phyloP scores from a whole-genome alignment of 768 basidiomycete genomes.

The Saitozyma sp. region DNA sequence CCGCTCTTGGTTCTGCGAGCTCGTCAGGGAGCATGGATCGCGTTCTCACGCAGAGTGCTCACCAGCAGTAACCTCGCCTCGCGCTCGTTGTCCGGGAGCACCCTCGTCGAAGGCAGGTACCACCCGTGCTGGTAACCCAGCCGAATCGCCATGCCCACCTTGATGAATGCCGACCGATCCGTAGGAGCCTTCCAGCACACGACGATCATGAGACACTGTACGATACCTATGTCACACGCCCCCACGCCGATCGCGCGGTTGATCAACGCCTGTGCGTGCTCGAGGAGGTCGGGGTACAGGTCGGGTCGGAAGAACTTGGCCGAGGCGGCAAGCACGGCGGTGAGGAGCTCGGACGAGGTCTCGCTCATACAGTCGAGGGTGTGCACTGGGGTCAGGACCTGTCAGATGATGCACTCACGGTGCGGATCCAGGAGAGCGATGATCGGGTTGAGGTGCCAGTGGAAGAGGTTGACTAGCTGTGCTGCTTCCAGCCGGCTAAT shows the following conservation, averaged over 20 bases:
- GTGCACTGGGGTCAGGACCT: conserved; percentile 7
- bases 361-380: conserved; percentile 13
- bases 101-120: conserved; percentile 1
- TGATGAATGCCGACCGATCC: conserved; percentile 23
- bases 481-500: conserved; percentile 4
- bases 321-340: conserved; percentile 16
- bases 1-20: conserved; percentile 6
- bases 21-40: neutral
- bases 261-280: conserved; percentile 14
- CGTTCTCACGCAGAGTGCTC: neutral
- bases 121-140: conserved; percentile 14
- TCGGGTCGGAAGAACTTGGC: conserved; percentile 23
- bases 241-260: conserved; percentile 14
- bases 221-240: conserved; percentile 10
- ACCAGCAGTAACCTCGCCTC: conserved; percentile 8
- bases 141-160: conserved; percentile 22
- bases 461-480: conserved; percentile 4
- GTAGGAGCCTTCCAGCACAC: conserved; percentile 23
- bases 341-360: conserved; percentile 16
- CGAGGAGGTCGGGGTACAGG: conserved; percentile 11
- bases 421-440: conserved; percentile 13
- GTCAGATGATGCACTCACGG: conserved; percentile 1
- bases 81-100: conserved; percentile 1
- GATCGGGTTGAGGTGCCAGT: conserved; percentile 8
- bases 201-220: conserved; percentile 20